phyloP scores from a whole-genome alignment of 1,284 basidiomycete species.

The Ustilago crameri region DNA sequence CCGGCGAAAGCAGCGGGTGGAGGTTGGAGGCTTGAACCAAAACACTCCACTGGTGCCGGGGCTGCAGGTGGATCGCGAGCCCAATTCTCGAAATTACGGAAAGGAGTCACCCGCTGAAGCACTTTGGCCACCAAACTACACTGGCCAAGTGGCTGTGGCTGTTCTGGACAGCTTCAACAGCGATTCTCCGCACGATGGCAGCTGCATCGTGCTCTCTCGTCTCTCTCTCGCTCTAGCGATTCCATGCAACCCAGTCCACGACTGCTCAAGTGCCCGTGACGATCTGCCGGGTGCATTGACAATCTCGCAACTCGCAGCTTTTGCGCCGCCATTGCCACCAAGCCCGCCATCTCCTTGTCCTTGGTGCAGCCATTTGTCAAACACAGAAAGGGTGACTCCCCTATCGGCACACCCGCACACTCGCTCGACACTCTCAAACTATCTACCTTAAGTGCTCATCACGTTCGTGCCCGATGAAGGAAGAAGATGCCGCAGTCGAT shows the following conservation, averaged over 20 bases:
- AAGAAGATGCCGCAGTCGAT: neutral
- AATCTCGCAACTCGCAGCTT: neutral
- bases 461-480: too few species aligned
- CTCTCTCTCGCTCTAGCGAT: neutral
- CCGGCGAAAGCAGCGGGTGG: neutral
- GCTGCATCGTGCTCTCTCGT: too few species aligned
- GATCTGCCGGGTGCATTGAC: neutral
- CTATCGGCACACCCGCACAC: neutral
- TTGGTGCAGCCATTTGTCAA: neutral
- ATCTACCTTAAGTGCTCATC: too few species aligned
- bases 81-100: slow-evolving; percentile 12
- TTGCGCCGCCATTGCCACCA: slow-evolving; percentile 33
- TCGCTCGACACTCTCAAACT: neutral
- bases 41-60: neutral
- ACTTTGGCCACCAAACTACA: neutral
- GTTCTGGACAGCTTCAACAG: slow-evolving; percentile 14
- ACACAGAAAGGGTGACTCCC: slow-evolving; percentile 5
- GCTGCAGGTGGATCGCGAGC: neutral
- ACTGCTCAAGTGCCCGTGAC: slow-evolving; percentile 1
- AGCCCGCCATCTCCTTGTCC: slow-evolving; percentile 7
- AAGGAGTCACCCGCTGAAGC: slow-evolving; percentile 31
- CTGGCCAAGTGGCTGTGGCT: slow-evolving; percentile 1
- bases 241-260: too few species aligned
- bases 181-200: slow-evolving; percentile 1
- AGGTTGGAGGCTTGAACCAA: neutral